Evolutionary conservation across 2,329 filamentous ascomycete genomes (phyloP).

Genomic region (Bipolaris cookei): DNA sequence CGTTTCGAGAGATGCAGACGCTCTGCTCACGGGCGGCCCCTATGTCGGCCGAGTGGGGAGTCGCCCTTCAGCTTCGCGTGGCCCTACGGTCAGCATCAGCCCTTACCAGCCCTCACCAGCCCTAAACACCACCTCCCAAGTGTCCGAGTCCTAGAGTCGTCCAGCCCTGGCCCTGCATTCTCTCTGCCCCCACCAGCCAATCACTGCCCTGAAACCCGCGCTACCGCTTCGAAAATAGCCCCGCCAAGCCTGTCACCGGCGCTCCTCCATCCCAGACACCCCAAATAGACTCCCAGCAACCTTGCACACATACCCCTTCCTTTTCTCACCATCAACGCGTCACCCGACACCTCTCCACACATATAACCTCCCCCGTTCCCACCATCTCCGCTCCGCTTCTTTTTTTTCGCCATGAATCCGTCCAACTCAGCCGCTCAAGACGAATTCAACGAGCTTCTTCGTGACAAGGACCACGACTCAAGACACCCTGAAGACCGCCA

Average conservation of each 20-base stretch:
- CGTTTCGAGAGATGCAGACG: conserved; percentile 13
- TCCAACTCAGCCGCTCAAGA: conserved; percentile 53
- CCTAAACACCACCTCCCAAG: not conserved
- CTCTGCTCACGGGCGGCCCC: conserved; percentile 22
- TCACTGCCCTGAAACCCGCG: conserved; percentile 13
- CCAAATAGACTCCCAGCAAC: conserved; percentile 8
- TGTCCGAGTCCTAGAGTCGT: not conserved
- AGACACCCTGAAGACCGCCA: conserved; percentile 57
- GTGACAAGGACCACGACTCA: conserved; percentile 53
- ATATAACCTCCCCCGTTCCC: conserved; percentile 26
- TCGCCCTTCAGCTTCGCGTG: conserved; percentile 17
- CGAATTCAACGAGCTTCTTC: conserved; percentile 60
- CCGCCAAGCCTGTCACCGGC: conserved; percentile 25
- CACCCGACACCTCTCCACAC: conserved; percentile 24
- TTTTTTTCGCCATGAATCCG: conserved; percentile 50
- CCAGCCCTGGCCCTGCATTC: conserved; percentile 6
- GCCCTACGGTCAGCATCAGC: conserved; percentile 25
- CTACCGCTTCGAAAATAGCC: conserved; percentile 17
- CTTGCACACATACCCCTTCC: conserved; percentile 15
- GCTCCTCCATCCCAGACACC: conserved; percentile 9
- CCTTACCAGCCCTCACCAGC: conserved; percentile 15
- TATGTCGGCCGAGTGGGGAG: not conserved
- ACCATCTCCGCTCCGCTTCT: conserved; percentile 18
- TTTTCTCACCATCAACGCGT: conserved; percentile 15
- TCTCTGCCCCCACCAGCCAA: conserved; percentile 9